Evolutionary conservation across 1,139 yeast genomes (phyloP).

Genomic region (Blastobotrys ciferrii): DNA sequence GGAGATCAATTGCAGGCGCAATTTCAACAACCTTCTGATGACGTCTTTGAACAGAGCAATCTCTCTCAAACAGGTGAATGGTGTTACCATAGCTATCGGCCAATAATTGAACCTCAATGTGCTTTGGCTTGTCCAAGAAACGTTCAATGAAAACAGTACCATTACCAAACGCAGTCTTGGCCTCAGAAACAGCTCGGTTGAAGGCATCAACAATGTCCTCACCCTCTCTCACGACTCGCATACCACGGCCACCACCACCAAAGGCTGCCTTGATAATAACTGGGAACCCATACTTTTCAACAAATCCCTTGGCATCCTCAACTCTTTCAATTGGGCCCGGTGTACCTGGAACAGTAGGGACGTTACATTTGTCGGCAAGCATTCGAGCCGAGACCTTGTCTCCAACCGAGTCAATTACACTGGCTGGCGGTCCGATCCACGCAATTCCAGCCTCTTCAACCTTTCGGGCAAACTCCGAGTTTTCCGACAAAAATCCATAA

Average conservation of each 20-base stretch:
- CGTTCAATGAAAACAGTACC: conserved; percentile 98
- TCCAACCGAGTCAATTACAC: conserved; percentile 90
- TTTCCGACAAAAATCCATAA: conserved; percentile 93
- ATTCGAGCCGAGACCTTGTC: conserved; percentile 94
- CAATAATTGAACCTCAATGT: conserved; percentile 93
- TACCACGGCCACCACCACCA: conserved; percentile 99
- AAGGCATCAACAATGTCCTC: conserved; percentile 92
- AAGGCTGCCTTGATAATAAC: conserved; percentile 98
- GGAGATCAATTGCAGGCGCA: conserved; percentile 96
- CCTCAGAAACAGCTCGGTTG: conserved; percentile 91
- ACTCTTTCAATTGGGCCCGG: conserved; percentile 90
- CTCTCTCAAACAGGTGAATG: conserved; percentile 94
- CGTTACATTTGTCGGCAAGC: conserved; percentile 76
- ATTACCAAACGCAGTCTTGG: conserved; percentile 90
- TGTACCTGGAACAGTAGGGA: conserved; percentile 97
- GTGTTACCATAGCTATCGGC: conserved; percentile 96
- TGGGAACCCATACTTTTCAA: conserved; percentile 82
- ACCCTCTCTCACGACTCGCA: conserved; percentile 98
- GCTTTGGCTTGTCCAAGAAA: conserved; percentile 92
- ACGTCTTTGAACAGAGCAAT: conserved; percentile 98
- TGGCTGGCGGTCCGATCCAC: conserved; percentile 93
- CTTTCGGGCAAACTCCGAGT: conserved; percentile 89
- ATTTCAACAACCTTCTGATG: conserved; percentile 99
- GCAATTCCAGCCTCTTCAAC: conserved; percentile 89
- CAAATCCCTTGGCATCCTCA: conserved; percentile 77